These are phyloP conservation scores for Allium fistulosum DNA, from an alignment of 106 monocot genomes.

Conservation along the genomic window DNA sequence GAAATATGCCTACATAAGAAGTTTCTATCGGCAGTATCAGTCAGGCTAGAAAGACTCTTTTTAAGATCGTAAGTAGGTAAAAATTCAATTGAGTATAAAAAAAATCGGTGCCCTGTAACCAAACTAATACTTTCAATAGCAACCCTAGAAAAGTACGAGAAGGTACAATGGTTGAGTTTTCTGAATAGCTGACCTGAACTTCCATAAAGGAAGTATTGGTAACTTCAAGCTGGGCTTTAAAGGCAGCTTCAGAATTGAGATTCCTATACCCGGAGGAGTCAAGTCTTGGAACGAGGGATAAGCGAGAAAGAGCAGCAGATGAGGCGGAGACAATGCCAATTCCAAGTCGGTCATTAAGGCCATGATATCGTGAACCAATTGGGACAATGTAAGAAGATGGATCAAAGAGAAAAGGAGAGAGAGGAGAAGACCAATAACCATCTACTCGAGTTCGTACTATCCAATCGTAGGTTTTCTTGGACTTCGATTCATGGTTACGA, in stretches of 20 bases:
- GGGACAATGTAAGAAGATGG: constrained; percentile 54
- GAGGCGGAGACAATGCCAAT: constrained; percentile 42
- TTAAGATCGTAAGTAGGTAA: too few relatives aligned
- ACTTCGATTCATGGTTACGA: constrained; percentile 19
- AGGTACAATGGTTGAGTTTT: too few relatives aligned
- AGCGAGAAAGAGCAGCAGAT: constrained; percentile 36
- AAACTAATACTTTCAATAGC: too few relatives aligned
- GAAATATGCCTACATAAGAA: too few relatives aligned
- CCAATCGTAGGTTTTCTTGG: constrained; percentile 61
- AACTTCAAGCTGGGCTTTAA: constrained; percentile 35
- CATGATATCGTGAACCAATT: constrained; percentile 50
- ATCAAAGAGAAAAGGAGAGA: constrained; percentile 20
- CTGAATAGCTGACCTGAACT: too few relatives aligned
- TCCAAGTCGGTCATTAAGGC: constrained; percentile 82
- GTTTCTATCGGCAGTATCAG: too few relatives aligned
- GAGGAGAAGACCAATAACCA: constrained; percentile 62
- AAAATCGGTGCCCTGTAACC: too few relatives aligned
- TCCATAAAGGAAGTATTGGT: background rate
- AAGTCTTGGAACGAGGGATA: constrained; percentile 36
- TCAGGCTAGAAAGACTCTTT: too few relatives aligned
- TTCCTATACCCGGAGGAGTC: constrained; percentile 10
- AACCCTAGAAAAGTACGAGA: too few relatives aligned
- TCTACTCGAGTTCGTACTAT: constrained; percentile 79
- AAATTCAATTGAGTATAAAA: too few relatives aligned
- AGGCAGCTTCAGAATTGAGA: constrained; percentile 62